A percentile compares a stretch with the other conserved stretches of the same genome.
Evolutionary conservation across 495 filamentous ascomycete species (phyloP).

Genomic region (Podospora pseudocomata): DNA sequence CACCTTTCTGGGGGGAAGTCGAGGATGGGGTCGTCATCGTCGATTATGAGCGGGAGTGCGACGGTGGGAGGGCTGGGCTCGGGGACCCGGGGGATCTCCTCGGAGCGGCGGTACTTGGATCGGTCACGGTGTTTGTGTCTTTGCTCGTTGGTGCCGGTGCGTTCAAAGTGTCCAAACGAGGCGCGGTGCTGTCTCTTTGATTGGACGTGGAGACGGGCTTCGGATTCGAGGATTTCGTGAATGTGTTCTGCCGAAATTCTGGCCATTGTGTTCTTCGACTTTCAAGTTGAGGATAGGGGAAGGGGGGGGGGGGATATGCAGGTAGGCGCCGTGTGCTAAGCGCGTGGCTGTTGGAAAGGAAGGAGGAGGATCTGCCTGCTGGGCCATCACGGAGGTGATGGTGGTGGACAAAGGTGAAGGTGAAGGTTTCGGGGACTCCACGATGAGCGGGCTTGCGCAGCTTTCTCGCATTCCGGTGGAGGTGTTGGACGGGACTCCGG

Average conservation of each 20-base stretch:
- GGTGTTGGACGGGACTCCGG: not conserved
- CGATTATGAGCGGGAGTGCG: conserved; percentile 9
- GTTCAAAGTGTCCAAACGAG: not conserved
- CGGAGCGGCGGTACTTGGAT: not conserved
- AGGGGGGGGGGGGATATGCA: not conserved
- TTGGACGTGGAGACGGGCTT: not conserved
- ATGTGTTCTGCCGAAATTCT: not conserved
- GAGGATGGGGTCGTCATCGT: conserved; percentile 23
- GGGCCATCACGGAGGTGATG: not conserved
- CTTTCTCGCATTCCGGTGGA: not conserved
- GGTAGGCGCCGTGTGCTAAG: not conserved
- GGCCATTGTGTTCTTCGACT: not conserved
- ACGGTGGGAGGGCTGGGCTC: not conserved
- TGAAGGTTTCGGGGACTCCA: not conserved
- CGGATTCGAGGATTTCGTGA: not conserved
- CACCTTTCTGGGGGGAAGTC: conserved; percentile 20
- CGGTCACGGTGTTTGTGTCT: not conserved
- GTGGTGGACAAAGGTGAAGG: not conserved
- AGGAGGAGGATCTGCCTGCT: not conserved
- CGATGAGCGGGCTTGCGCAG: not conserved
- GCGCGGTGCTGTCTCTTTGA: not conserved
- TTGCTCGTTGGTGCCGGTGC: not conserved
- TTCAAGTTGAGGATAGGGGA: not conserved
- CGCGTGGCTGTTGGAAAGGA: not conserved
- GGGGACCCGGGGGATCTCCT: not conserved